Evolutionary conservation across 2,329 filamentous ascomycete species (phyloP).

Genomic region (Huntiella omanensis): DNA sequence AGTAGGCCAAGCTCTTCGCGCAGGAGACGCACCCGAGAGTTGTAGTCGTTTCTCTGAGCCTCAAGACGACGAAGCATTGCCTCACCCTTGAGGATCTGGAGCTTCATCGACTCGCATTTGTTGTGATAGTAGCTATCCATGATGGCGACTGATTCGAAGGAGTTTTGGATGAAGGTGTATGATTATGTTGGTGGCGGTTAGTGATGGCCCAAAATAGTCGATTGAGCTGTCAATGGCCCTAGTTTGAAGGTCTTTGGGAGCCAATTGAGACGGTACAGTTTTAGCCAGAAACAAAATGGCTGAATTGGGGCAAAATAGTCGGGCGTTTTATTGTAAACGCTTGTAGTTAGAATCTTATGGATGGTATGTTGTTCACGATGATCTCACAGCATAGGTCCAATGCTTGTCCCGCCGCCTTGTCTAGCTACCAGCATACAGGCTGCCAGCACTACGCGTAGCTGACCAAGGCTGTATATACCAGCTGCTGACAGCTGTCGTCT

Average conservation of each 20-base stretch:
- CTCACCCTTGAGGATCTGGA: conserved; percentile 98
- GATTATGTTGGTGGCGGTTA: background rate
- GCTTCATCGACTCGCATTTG: conserved; percentile 99
- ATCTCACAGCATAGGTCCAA: background rate
- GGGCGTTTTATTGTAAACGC: background rate
- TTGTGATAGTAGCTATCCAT: conserved; percentile 99
- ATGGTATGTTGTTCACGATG: background rate
- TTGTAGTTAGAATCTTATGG: background rate
- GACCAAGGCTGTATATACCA: conserved; percentile 1
- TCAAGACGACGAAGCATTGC: conserved; percentile 86
- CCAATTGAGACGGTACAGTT: background rate
- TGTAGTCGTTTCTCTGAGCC: conserved; percentile 98
- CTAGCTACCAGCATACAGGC: conserved; percentile 6
- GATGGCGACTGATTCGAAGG: conserved; percentile 17
- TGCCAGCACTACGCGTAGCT: conserved; percentile 7
- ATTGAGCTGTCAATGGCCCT: background rate
- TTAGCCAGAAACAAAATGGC: too few relatives aligned
- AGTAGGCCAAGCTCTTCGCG: conserved; percentile 88
- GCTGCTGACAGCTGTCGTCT: background rate
- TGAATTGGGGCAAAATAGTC: background rate
- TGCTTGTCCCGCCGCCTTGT: background rate
- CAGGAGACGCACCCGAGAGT: conserved; percentile 85
- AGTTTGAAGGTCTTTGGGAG: background rate
- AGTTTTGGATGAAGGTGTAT: background rate
- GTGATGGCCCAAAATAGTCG: background rate